Evolutionary conservation across 306 rosid species (phyloP), one percentile per base, ranked within the genome.

Genomic region (Casuarina glauca): DNA sequence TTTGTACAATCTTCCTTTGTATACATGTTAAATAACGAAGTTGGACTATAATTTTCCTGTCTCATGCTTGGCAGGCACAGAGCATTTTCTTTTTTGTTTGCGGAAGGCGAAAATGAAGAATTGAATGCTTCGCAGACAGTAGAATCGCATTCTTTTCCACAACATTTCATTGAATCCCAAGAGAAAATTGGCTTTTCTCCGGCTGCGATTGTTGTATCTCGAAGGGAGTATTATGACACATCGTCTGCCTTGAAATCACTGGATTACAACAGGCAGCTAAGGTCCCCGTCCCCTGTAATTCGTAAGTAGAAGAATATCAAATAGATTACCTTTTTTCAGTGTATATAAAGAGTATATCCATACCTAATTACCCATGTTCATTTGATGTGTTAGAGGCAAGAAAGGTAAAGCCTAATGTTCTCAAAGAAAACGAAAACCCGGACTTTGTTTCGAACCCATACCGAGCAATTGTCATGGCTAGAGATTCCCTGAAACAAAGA

Each of bases 71-170:
- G 15, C 93, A 96, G 99, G 91, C 99, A 87, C 82, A 93, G 94
- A 73, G 98, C 82, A 16, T 96, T 91, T 82, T 96, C 97, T 7
- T 96, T 91, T 85, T 69, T 93, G 78, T 93, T 93, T 78, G 41
- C 82, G 41, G 96, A 96, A 66, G 98, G 98, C 49, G 99, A 93
- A 82, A 85, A 86, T 74, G 91, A 96, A 88, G 99, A 96, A 66
- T 61, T 96, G 87, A 89, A 91, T 87, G 87, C 90, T 73, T 86
- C 92, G 45, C 98, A 91, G 82, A 84, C 84, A 3, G 97, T 96
- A 75, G 90, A 93, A 62, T 96, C 98, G 35, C 99, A 93, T 77
- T 91, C 94, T 50, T 96, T 96, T 73, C 98, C 97, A 0, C 94
- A 91, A 78, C 99, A 88, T 86, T 96, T 88, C n/a, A 13, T 82